Evolutionary conservation across 768 basidiomycete species (phyloP).

Genomic region (Saitozyma sp.): DNA sequence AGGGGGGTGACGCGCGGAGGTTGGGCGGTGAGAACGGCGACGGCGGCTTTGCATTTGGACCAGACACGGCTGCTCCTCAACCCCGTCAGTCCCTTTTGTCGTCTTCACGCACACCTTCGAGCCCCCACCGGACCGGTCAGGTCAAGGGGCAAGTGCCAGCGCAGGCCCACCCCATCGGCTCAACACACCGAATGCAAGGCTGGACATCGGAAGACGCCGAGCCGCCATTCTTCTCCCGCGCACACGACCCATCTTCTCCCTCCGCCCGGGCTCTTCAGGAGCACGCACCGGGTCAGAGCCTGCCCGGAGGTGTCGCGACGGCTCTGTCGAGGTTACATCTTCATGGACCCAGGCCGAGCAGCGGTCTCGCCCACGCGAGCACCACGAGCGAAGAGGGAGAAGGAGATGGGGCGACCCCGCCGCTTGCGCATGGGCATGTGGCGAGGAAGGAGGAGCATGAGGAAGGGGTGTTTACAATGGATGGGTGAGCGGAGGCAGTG

Average conservation of each 20-base stretch:
- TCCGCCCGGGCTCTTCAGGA: constrained; percentile 75
- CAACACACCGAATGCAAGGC: neutral
- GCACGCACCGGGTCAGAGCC: constrained; percentile 85
- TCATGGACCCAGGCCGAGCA: constrained; percentile 36
- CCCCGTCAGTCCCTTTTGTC: constrained; percentile 32
- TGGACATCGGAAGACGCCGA: constrained; percentile 18
- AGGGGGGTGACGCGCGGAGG: constrained; percentile 45
- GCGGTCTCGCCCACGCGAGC: neutral
- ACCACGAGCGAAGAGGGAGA: neutral
- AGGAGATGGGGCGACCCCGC: constrained; percentile 1
- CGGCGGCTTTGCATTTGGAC: constrained; percentile 26
- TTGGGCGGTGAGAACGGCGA: constrained; percentile 2
- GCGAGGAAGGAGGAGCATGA: constrained; percentile 15
- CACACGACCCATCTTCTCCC: constrained; percentile 55
- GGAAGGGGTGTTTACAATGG: constrained; percentile 20
- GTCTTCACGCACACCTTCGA: constrained; percentile 20
- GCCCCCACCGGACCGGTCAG: neutral
- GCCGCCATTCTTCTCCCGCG: constrained; percentile 26
- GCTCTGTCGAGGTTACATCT: constrained; percentile 89
- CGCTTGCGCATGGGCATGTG: neutral
- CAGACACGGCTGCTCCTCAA: constrained; percentile 16
- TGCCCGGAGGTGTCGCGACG: constrained; percentile 88
- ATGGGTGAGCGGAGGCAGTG: constrained; percentile 5
- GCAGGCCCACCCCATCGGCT: constrained; percentile 3
- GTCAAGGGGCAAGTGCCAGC: neutral